Evolutionary conservation across 495 filamentous ascomycete species (phyloP).

Genomic region (Daldinia loculata): DNA sequence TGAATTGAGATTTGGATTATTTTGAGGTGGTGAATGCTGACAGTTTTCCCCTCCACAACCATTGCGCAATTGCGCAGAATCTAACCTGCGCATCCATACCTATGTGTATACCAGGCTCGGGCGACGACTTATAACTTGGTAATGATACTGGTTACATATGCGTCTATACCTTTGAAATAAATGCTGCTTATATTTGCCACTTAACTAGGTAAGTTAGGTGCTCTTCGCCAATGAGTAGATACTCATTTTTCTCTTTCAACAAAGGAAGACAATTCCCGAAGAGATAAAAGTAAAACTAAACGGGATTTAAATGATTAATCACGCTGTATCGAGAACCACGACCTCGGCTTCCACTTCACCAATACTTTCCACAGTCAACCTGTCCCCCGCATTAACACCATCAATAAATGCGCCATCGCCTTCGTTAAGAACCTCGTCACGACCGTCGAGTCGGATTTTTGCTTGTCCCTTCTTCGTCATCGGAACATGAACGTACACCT

Average conservation of each 20-base stretch:
- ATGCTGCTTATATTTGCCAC: not conserved
- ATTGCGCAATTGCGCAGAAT: not conserved
- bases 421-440: constrained; percentile 71
- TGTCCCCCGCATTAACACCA: constrained; percentile 63
- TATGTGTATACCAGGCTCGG: not conserved
- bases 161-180: not conserved
- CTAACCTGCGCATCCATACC: not conserved
- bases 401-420: constrained; percentile 81
- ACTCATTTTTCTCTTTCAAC: not conserved
- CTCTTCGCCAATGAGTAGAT: not conserved
- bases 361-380: constrained; percentile 67
- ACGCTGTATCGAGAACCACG: constrained; percentile 67
- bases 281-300: too few species aligned
- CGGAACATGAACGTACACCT: constrained; percentile 79
- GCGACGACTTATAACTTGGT: not conserved
- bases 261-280: not conserved
- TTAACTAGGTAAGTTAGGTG: not conserved
- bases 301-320: not conserved
- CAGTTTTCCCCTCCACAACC: not conserved
- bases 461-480: constrained; percentile 77
- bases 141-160: not conserved
- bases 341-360: constrained; percentile 74
- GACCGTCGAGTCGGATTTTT: constrained; percentile 68
- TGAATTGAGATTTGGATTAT: not conserved
- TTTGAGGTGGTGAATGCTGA: not conserved